These are phyloP conservation scores for Suillus spraguei DNA, from an alignment of 768 basidiomycete genomes.

Conservation along the genomic window DNA sequence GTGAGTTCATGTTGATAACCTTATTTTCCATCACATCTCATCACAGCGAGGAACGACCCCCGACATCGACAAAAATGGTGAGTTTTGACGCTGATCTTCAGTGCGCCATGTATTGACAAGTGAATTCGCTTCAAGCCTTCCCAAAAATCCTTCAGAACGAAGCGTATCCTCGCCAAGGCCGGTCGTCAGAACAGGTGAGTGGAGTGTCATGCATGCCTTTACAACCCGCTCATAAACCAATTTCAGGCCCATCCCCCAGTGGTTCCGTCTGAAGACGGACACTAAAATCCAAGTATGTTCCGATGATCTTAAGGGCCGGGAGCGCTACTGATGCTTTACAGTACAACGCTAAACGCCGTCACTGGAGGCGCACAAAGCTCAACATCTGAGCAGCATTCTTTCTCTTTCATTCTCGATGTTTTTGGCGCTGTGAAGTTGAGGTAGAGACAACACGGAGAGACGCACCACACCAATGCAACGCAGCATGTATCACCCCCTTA, in stretches of 20 bases:
- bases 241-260: conserved; percentile 92
- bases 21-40: conserved; percentile 30
- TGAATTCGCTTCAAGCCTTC: conserved; percentile 67
- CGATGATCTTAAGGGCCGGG: neutral
- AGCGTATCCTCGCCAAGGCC: conserved; percentile 97
- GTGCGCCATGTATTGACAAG: conserved; percentile 15
- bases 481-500: conserved; percentile 28
- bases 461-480: conserved; percentile 17
- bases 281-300: conserved; percentile 83
- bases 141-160: conserved; percentile 98
- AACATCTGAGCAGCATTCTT: conserved; percentile 66
- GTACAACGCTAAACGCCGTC: conserved; percentile 96
- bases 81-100: conserved; percentile 21
- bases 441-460: conserved; percentile 11
- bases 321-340: conserved; percentile 28
- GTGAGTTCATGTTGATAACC: conserved; percentile 32
- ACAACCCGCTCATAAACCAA: conserved; percentile 5
- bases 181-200: conserved; percentile 90
- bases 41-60: conserved; percentile 33
- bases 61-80: conserved; percentile 53
- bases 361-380: conserved; percentile 99
- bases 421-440: conserved; percentile 15
- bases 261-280: conserved; percentile 98
- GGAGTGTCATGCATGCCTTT: neutral
- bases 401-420: conserved; percentile 9